Evolutionary conservation across 176 grass and related monocot species (phyloP).

Genomic region (Leersia perrieri): DNA sequence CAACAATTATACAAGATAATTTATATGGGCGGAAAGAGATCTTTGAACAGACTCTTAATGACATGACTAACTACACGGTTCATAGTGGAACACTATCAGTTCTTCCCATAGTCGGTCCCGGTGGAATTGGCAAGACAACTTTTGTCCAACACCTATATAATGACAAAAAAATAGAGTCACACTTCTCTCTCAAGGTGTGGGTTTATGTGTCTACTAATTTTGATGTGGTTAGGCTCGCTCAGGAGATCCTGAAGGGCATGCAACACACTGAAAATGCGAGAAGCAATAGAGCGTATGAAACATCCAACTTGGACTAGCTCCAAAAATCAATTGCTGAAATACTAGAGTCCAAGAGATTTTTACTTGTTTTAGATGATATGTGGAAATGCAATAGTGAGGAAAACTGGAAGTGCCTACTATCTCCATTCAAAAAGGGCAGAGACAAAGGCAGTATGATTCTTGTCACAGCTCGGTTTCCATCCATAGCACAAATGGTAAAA

Average conservation of each 20-base stretch:
- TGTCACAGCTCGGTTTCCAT: conserved; percentile 19
- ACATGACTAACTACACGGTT: not conserved
- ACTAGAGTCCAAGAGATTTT: conserved; percentile 6
- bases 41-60: not conserved
- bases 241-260: not conserved
- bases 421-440: not conserved
- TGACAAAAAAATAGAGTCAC: not conserved
- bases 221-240: conserved; percentile 16
- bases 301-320: not conserved
- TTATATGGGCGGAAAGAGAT: conserved; percentile 15
- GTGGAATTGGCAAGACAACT: conserved; percentile 54
- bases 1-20: not conserved
- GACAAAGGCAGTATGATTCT: not conserved
- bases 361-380: conserved; percentile 30
- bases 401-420: not conserved
- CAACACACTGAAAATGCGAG: not conserved
- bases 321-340: not conserved
- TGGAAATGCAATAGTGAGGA: conserved; percentile 9
- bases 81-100: not conserved
- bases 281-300: rapidly evolving
- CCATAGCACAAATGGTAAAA: not conserved
- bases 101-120: conserved; percentile 42
- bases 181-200: conserved; percentile 21
- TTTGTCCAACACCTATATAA: conserved; percentile 24
- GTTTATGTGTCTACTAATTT: conserved; percentile 42